Evolutionary conservation across 768 basidiomycete species (phyloP).

Genomic region (Suillus fuscotomentosus): DNA sequence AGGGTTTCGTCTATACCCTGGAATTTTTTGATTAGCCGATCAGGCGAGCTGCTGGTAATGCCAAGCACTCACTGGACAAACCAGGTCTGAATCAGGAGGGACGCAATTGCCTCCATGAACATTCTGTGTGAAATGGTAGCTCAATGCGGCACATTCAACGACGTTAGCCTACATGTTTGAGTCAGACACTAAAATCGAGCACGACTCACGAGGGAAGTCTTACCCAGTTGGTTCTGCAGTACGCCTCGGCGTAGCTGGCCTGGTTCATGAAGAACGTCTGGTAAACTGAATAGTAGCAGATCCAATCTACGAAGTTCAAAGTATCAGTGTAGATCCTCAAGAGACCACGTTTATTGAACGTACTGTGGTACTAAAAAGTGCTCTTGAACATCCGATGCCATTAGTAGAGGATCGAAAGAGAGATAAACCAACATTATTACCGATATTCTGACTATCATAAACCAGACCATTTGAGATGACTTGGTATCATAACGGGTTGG

Average conservation of each 20-base stretch:
- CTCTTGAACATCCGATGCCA: not conserved
- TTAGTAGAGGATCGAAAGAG: not conserved
- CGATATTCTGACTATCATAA: constrained; percentile 46
- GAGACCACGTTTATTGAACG: not conserved
- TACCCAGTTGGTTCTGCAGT: constrained; percentile 50
- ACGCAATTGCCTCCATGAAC: constrained; percentile 51
- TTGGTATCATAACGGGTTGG: constrained; percentile 46
- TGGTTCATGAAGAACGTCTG: constrained; percentile 51
- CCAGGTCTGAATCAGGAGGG: constrained; percentile 43
- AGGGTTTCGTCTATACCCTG: not conserved
- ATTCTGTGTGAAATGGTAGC: constrained; percentile 48
- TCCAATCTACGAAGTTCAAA: constrained; percentile 3
- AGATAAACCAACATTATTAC: constrained; percentile 17
- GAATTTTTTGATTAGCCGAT: not conserved
- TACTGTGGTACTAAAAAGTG: constrained; percentile 12
- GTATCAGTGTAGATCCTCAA: not conserved
- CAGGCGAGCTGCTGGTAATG: not conserved
- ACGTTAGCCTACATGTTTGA: constrained; percentile 31
- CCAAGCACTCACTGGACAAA: constrained; percentile 44
- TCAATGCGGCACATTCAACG: constrained; percentile 41
- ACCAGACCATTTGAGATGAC: constrained; percentile 49
- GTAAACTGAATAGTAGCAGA: constrained; percentile 29
- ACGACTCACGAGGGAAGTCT: constrained; percentile 5
- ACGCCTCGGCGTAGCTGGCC: constrained; percentile 35
- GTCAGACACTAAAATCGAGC: not conserved